These are phyloP conservation scores for Nicotiana tomentosiformis DNA, from an alignment of 257 asterid genomes.

Conservation along the genomic window DNA sequence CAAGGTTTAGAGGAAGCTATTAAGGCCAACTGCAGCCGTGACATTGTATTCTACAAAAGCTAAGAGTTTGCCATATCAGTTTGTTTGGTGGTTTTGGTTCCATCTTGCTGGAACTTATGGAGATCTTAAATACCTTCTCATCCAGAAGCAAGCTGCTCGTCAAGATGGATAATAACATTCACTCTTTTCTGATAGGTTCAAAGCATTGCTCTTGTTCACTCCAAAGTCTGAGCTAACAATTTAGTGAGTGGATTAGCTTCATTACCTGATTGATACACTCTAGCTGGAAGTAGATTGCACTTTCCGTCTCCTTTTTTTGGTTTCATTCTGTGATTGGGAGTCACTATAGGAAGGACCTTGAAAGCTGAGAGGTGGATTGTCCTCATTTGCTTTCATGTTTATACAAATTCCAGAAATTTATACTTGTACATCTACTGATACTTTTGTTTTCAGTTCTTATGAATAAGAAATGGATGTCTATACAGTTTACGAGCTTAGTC, in stretches of 20 bases:
- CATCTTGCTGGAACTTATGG: neutral
- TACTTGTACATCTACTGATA: neutral
- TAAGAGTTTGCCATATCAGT: conserved; percentile 11
- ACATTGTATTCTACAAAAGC: conserved; percentile 58
- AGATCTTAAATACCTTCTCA: neutral
- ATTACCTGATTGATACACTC: neutral
- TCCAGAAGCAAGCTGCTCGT: neutral
- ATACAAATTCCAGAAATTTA: neutral
- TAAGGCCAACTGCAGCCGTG: conserved; percentile 69
- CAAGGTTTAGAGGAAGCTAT: conserved; percentile 79
- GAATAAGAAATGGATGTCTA: neutral
- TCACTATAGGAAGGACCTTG: neutral
- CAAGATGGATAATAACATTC: neutral
- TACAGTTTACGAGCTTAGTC: neutral
- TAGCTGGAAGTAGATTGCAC: neutral
- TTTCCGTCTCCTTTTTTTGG: neutral
- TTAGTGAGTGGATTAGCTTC: neutral
- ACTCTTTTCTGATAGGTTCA: neutral
- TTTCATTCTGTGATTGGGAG: neutral
- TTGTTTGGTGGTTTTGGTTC: neutral
- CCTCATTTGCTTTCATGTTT: neutral
- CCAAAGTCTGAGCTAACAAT: neutral
- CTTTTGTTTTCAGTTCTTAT: neutral
- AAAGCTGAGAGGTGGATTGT: neutral
- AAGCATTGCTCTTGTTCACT: neutral